Evolutionary conservation across 495 filamentous ascomycete species (phyloP).

Genomic region (Barbatosphaeria neglecta): DNA sequence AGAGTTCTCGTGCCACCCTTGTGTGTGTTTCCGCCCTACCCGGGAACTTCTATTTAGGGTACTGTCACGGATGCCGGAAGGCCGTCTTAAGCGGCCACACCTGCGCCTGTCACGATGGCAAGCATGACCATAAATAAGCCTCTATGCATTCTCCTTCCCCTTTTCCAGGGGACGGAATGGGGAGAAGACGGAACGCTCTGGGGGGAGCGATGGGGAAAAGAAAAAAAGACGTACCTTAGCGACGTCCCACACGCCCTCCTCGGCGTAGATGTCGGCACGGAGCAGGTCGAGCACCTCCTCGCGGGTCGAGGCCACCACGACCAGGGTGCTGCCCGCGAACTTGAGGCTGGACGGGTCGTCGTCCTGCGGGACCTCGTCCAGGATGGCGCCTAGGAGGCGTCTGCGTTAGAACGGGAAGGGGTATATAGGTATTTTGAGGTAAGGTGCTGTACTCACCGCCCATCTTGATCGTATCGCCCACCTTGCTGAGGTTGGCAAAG

Average conservation of each 20-base stretch:
- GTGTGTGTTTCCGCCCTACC: too few relatives aligned
- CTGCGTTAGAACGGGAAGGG: not conserved
- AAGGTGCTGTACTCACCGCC: slow-evolving; percentile 35
- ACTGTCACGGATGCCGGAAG: slow-evolving; percentile 22
- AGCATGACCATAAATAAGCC: too few relatives aligned
- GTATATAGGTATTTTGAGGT: not conserved
- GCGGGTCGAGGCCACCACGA: slow-evolving; percentile 48
- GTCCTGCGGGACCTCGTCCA: slow-evolving; percentile 53
- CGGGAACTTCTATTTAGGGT: too few relatives aligned
- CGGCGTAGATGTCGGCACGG: slow-evolving; percentile 60
- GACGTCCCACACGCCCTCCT: slow-evolving; percentile 71
- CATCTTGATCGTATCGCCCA: slow-evolving; percentile 38
- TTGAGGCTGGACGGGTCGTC: slow-evolving; percentile 45
- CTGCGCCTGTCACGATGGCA: slow-evolving; percentile 12
- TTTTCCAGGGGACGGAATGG: not conserved
- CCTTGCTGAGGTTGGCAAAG: slow-evolving; percentile 39
- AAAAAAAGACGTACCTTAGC: slow-evolving; percentile 42
- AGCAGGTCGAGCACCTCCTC: slow-evolving; percentile 58
- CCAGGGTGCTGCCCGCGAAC: slow-evolving; percentile 59
- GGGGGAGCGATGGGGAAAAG: not conserved
- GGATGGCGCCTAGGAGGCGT: slow-evolving; percentile 46
- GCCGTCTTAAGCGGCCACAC: slow-evolving; percentile 34
- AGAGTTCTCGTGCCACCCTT: too few relatives aligned
- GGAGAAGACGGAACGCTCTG: not conserved
- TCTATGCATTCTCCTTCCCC: too few relatives aligned